Evolutionary conservation across 768 basidiomycete genomes (phyloP), one percentile per base, ranked within the genome.

Genomic region (Lactifluus piperatus): DNA sequence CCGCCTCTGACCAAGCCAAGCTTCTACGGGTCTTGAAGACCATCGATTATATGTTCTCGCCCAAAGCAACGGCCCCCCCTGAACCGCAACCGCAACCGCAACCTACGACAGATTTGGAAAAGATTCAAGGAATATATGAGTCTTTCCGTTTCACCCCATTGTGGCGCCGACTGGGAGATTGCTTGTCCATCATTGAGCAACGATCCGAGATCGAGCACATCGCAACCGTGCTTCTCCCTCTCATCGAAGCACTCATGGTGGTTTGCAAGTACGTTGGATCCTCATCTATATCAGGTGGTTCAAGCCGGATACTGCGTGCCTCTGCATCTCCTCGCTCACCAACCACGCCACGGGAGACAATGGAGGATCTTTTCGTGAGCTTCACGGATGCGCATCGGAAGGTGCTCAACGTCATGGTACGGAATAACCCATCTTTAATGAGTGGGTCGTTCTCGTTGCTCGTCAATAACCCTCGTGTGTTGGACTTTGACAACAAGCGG

Each of bases 401-500:
- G 71, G 81, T 97, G 48, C 80, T 98, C 56, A 99, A 99, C 71
- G 77, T 94, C 61, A 95, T 99, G 88, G 94, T 99, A 30, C 88
- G 97, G 63, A 97, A 94, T 71, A 98, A 98, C 69, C 97, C 97
- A 2, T 93, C 94, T 0, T 73, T 99, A 43, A 94, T 99, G 90
- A 92, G 91, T 66, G 97, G 97, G 11, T 97, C 95, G 1, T 99
- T 99, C 79, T 93, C 94, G 16, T 79, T 99, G 1, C 78, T 99
- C 63, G 89, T 99, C 47, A 86, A 94, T 73, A 99, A 99, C 67
- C 87, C 97, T 48, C 85, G 92, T 30, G 94, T 98, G 24, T 81
- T 99, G 56, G 97, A 98, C 77, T 98, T 98, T 69, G 97, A 98
- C 77, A 98, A 98, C 83, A 99, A 99, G 76, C 84, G 97, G 36